Conservation (phyloP, 176 grass and related monocot genomes). For the Zea luxurians region DNA sequence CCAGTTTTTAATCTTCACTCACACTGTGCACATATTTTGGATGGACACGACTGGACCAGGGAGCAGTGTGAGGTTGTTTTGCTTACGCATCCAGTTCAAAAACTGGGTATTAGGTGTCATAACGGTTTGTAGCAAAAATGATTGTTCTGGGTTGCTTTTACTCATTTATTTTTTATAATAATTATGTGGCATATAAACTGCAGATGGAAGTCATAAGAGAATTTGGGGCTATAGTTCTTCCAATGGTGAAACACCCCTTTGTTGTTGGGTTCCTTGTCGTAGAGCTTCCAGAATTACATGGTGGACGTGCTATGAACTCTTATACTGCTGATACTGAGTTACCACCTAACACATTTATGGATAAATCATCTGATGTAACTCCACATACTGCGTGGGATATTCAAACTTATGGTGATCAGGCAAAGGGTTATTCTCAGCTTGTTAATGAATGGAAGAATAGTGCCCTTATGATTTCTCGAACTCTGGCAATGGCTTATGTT, state of each 20-base stretch:
- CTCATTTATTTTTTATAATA: neutral
- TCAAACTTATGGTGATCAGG: constrained; percentile 53
- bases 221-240: constrained; percentile 67
- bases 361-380: constrained; percentile 28
- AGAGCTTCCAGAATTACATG: constrained; percentile 62
- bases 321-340: constrained; percentile 27
- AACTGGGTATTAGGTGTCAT: neutral
- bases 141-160: neutral
- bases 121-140: neutral
- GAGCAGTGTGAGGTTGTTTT: neutral
- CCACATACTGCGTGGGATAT: constrained; percentile 40
- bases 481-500: constrained; percentile 78
- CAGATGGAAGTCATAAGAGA: constrained; percentile 66
- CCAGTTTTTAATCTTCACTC: neutral
- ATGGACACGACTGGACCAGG: neutral
- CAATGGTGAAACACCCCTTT: constrained; percentile 86
- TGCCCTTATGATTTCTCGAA: constrained; percentile 66
- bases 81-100: neutral
- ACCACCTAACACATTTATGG: constrained; percentile 33
- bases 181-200: constrained; percentile 32
- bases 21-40: neutral
- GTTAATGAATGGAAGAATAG: constrained; percentile 57
- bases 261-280: constrained; percentile 86
- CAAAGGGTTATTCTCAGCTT: constrained; percentile 44
- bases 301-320: constrained; percentile 24